Conservation (phyloP, 2,329 filamentous ascomycete species). For the Davidsoniella eucalypti region DNA sequence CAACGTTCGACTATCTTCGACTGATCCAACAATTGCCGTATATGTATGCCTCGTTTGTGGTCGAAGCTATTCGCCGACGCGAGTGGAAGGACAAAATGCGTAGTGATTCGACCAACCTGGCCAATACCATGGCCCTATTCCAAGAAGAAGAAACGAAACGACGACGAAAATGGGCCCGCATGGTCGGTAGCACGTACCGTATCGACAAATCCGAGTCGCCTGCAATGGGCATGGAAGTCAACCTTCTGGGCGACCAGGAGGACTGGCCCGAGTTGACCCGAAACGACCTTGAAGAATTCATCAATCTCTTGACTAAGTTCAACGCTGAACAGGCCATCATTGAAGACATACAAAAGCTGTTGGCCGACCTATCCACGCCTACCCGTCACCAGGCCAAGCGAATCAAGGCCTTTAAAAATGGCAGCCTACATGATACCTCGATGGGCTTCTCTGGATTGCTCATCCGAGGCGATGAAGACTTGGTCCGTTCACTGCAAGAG, state of each 20-base stretch:
- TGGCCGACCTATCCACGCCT: constrained; percentile 64
- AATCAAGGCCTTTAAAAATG: constrained; percentile 89
- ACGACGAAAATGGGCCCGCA: constrained; percentile 79
- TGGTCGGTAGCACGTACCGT: constrained; percentile 58
- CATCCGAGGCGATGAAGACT: constrained; percentile 74
- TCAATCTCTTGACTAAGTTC: constrained; percentile 47
- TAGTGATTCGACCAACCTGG: constrained; percentile 68
- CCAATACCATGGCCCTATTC: constrained; percentile 82
- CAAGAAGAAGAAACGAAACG: constrained; percentile 86
- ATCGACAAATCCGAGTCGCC: constrained; percentile 49
- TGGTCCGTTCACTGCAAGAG: constrained; percentile 59
- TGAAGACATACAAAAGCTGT: constrained; percentile 56
- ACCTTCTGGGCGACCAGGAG: constrained; percentile 62
- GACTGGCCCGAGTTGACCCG: constrained; percentile 67
- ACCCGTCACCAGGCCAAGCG: constrained; percentile 76
- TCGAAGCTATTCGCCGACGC: constrained; percentile 68
- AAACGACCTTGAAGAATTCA: constrained; percentile 60
- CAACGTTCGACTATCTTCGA: constrained; percentile 66
- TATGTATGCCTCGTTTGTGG: constrained; percentile 75
- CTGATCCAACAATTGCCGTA: constrained; percentile 70
- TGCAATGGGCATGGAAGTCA: constrained; percentile 68
- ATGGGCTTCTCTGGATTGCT: constrained; percentile 76
- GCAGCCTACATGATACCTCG: constrained; percentile 80
- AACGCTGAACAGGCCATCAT: constrained; percentile 50
- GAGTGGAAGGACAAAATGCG: constrained; percentile 91